A percentile compares a stretch with the other conserved stretches of the same genome.
Evolutionary conservation across 345 rosid species (phyloP).

Genomic region (Rubroshorea leprosula): DNA sequence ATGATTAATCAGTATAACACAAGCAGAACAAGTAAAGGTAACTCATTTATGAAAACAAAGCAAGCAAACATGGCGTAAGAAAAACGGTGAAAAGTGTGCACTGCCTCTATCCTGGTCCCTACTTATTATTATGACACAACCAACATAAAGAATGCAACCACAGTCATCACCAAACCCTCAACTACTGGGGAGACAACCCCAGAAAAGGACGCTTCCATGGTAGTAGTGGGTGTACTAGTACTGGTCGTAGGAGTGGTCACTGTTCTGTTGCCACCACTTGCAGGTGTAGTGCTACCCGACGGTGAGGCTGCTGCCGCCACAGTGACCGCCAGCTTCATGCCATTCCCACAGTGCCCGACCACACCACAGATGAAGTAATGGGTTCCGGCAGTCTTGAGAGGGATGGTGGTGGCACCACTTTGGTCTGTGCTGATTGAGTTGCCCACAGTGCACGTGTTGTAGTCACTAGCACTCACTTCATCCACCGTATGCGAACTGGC

Average conservation of each 20-base stretch:
- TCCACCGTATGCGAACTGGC: constrained; percentile 54
- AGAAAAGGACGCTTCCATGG: constrained; percentile 1
- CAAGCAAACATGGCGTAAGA: background rate
- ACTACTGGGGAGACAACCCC: constrained; percentile 6
- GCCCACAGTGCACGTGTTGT: constrained; percentile 56
- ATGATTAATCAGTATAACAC: too few relatives aligned
- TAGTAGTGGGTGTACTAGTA: background rate
- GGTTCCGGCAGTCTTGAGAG: constrained; percentile 70
- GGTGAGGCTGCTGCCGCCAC: constrained; percentile 22
- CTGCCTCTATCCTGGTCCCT: constrained; percentile 49
- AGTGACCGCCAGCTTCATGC: constrained; percentile 69
- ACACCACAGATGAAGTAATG: constrained; percentile 71
- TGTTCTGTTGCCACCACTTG: too few relatives aligned
- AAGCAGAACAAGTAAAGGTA: too few relatives aligned
- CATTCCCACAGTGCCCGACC: constrained; percentile 56
- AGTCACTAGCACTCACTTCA: constrained; percentile 77
- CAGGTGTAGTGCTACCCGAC: background rate
- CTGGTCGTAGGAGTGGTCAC: constrained; percentile 15
- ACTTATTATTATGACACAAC: background rate
- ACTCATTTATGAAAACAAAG: background rate
- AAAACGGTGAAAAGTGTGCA: constrained; percentile 24
- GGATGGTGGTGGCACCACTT: constrained; percentile 64
- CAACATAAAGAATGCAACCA: constrained; percentile 3
- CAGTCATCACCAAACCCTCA: constrained; percentile 3
- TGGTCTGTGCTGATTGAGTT: constrained; percentile 54